Conservation (phyloP, 2,329 filamentous ascomycete genomes). For the Byssothecium circinans region DNA sequence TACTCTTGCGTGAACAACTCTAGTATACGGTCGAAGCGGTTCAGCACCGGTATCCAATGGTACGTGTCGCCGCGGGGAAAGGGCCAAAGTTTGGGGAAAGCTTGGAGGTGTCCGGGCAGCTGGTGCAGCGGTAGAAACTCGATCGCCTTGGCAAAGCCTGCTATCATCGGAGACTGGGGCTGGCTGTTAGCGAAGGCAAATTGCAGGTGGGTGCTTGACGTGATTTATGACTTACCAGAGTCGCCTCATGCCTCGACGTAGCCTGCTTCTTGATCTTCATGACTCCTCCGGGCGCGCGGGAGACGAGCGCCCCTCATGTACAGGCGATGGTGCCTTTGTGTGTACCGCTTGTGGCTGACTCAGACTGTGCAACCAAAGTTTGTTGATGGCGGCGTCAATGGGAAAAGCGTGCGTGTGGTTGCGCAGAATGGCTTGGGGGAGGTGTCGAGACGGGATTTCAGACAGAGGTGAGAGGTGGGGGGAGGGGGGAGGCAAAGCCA, state of each 20-base stretch:
- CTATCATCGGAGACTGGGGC: slow-evolving; percentile 79
- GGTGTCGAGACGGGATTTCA: not conserved
- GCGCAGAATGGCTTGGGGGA: not conserved
- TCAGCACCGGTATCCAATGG: slow-evolving; percentile 94
- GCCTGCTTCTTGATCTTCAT: slow-evolving; percentile 62
- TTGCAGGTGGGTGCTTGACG: not conserved
- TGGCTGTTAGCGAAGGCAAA: slow-evolving; percentile 6
- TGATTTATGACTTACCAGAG: slow-evolving; percentile 42
- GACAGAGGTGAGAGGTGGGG: not conserved
- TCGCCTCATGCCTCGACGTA: slow-evolving; percentile 57
- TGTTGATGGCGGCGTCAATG: not conserved
- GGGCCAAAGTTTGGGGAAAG: slow-evolving; percentile 88
- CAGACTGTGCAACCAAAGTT: slow-evolving; percentile 1
- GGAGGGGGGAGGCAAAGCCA: not conserved
- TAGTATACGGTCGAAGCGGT: slow-evolving; percentile 88
- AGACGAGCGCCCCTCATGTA: slow-evolving; percentile 40
- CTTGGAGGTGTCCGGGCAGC: slow-evolving; percentile 73
- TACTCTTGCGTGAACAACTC: slow-evolving; percentile 82
- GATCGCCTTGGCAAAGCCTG: slow-evolving; percentile 74
- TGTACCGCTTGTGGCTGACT: slow-evolving; percentile 4
- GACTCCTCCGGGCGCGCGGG: slow-evolving; percentile 41
- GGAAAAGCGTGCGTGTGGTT: not conserved
- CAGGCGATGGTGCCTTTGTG: slow-evolving; percentile 16
- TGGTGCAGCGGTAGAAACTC: slow-evolving; percentile 71
- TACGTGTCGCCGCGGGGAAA: slow-evolving; percentile 95